Evolutionary conservation across 2,329 filamentous ascomycete genomes (phyloP).

Genomic region (Fusarium pilosicola): DNA sequence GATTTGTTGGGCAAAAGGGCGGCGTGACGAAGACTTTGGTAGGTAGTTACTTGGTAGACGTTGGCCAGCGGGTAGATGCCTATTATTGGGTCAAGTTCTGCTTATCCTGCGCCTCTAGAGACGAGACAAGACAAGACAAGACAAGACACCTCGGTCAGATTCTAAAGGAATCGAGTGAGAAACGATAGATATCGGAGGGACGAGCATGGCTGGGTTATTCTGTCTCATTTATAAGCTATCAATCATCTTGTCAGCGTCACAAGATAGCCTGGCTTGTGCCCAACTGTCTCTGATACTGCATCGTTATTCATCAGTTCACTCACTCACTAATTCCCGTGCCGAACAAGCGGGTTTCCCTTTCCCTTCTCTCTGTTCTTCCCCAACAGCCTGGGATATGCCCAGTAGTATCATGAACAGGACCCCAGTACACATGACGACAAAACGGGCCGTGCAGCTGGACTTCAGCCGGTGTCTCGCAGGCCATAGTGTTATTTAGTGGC

Average conservation of each 20-base stretch:
- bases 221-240: constrained; percentile 27
- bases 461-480: constrained; percentile 36
- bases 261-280: constrained; percentile 1
- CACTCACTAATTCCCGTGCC: background rate
- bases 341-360: constrained; percentile 13
- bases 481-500: constrained; percentile 29
- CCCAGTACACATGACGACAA: constrained; percentile 40
- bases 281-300: constrained; percentile 27
- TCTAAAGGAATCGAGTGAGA: constrained; percentile 22
- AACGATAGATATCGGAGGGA: constrained; percentile 3
- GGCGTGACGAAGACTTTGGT: background rate
- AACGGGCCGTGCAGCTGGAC: constrained; percentile 30
- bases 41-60: background rate
- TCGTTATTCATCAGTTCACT: constrained; percentile 21
- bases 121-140: background rate
- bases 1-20: constrained; percentile 5
- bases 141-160: constrained; percentile 4
- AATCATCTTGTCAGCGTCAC: constrained; percentile 29
- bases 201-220: background rate
- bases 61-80: background rate
- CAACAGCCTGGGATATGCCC: constrained; percentile 2
- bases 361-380: background rate
- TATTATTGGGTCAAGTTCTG: background rate
- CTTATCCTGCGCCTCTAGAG: background rate
- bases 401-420: background rate